A percentile compares a stretch with the other conserved stretches of the same genome.
Conservation (phyloP, 768 basidiomycete genomes). For the Mycena kentingensis region DNA sequence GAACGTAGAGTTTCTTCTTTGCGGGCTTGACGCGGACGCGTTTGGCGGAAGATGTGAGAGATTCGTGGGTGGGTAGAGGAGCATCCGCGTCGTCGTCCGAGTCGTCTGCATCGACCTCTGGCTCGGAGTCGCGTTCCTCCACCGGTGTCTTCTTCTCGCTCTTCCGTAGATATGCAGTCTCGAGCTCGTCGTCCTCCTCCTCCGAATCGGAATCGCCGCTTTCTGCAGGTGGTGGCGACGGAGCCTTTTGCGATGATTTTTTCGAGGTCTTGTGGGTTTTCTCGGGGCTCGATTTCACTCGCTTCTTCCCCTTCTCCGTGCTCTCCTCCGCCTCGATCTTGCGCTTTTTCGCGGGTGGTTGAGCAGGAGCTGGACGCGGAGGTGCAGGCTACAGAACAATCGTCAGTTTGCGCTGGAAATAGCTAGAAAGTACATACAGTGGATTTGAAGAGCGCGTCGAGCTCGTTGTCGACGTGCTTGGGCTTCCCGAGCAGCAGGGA, state of each 20-base stretch:
- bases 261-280: slow-evolving; percentile 8
- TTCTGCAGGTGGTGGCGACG: too few species aligned
- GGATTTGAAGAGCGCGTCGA: slow-evolving; percentile 63
- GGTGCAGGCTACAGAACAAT: slow-evolving; percentile 6
- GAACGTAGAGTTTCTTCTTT: slow-evolving; percentile 48
- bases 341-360: slow-evolving; percentile 33
- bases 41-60: slow-evolving; percentile 33
- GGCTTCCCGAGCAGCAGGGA: slow-evolving; percentile 50
- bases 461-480: slow-evolving; percentile 54
- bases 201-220: slow-evolving; percentile 27
- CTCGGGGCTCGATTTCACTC: slow-evolving; percentile 11
- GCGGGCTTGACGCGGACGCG: slow-evolving; percentile 32
- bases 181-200: slow-evolving; percentile 37
- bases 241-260: slow-evolving; percentile 11
- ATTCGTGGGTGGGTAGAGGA: slow-evolving; percentile 64
- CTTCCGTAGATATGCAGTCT: slow-evolving; percentile 31
- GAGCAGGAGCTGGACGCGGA: slow-evolving; percentile 20
- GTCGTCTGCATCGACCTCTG: slow-evolving; percentile 26
- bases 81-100: slow-evolving; percentile 36
- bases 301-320: slow-evolving; percentile 16
- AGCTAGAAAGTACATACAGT: slow-evolving; percentile 41
- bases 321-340: slow-evolving; percentile 31
- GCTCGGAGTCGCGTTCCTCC: slow-evolving; percentile 16
- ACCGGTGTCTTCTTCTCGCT: slow-evolving; percentile 5
- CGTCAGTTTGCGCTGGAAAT: background rate